Evolutionary conservation across 169 alveolate genomes (phyloP).

Genomic region (Plasmodium cynomolgi): DNA sequence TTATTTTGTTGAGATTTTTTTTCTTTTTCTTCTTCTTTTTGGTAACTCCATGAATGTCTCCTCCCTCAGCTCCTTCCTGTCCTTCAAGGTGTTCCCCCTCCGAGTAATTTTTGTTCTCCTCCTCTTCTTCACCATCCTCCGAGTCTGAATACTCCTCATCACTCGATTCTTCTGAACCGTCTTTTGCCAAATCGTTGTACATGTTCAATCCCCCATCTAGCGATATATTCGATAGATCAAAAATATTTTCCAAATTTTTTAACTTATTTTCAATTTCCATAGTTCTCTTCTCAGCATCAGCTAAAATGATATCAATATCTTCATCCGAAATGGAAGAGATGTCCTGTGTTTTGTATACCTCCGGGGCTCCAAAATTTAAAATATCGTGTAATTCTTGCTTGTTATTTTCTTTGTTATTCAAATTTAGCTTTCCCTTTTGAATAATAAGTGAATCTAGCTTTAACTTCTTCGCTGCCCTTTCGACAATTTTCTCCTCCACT

Average conservation of each 20-base stretch:
- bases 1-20: constrained; percentile 38
- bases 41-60: not conserved
- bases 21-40: constrained; percentile 17
- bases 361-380: constrained; percentile 94
- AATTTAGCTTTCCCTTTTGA: constrained; percentile 94
- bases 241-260: constrained; percentile 79
- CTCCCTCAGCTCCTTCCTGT: not conserved
- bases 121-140: constrained; percentile 9
- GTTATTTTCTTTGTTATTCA: constrained; percentile 82
- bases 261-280: constrained; percentile 89
- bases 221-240: constrained; percentile 82
- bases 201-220: constrained; percentile 85
- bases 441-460: constrained; percentile 97
- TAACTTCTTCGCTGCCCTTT: constrained; percentile 95
- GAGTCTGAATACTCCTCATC: constrained; percentile 71
- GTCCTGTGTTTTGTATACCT: constrained; percentile 88
- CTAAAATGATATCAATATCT: constrained; percentile 91
- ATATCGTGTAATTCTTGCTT: constrained; percentile 91
- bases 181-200: constrained; percentile 76
- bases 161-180: constrained; percentile 62
- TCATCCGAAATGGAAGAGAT: constrained; percentile 88
- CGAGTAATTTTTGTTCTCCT: not conserved
- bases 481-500: constrained; percentile 98
- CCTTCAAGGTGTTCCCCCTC: not conserved
- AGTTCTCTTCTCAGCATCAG: constrained; percentile 91